A percentile compares a stretch with the other conserved stretches of the same genome.
Evolutionary conservation across 495 filamentous ascomycete genomes (phyloP).

Genomic region (Aspergillus hancockii): DNA sequence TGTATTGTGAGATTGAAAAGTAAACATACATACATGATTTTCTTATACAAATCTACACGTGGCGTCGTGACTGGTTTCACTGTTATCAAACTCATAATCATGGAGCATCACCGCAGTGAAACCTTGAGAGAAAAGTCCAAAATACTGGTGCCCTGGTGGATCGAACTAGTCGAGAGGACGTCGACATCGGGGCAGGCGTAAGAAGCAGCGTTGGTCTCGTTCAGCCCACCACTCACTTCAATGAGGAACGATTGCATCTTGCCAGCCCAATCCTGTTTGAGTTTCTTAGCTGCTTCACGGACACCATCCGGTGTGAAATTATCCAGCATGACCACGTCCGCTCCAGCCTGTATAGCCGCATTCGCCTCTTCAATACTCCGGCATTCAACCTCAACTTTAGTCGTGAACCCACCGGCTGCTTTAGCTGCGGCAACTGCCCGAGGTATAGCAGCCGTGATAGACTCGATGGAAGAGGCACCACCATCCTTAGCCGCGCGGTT

Average conservation of each 20-base stretch:
- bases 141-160: constrained; percentile 91
- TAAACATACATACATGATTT: constrained; percentile 4
- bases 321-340: constrained; percentile 96
- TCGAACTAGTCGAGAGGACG: constrained; percentile 91
- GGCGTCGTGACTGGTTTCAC: background rate
- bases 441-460: constrained; percentile 68
- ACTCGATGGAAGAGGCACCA: constrained; percentile 13
- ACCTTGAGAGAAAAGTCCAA: constrained; percentile 98
- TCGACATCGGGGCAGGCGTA: constrained; percentile 91
- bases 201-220: constrained; percentile 73
- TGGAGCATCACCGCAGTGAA: constrained; percentile 31
- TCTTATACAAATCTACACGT: constrained; percentile 1
- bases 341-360: constrained; percentile 85
- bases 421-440: constrained; percentile 82
- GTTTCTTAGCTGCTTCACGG: constrained; percentile 62
- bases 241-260: constrained; percentile 67
- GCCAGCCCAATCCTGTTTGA: constrained; percentile 76
- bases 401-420: constrained; percentile 78
- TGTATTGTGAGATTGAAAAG: background rate
- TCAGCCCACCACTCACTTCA: constrained; percentile 91
- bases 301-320: constrained; percentile 84
- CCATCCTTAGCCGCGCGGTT: constrained; percentile 34
- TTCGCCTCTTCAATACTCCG: constrained; percentile 83
- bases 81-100: background rate
- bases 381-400: constrained; percentile 97